These are phyloP conservation scores for Begonia fuchsioides DNA, from an alignment of 306 rosid genomes.

Conservation along the genomic window DNA sequence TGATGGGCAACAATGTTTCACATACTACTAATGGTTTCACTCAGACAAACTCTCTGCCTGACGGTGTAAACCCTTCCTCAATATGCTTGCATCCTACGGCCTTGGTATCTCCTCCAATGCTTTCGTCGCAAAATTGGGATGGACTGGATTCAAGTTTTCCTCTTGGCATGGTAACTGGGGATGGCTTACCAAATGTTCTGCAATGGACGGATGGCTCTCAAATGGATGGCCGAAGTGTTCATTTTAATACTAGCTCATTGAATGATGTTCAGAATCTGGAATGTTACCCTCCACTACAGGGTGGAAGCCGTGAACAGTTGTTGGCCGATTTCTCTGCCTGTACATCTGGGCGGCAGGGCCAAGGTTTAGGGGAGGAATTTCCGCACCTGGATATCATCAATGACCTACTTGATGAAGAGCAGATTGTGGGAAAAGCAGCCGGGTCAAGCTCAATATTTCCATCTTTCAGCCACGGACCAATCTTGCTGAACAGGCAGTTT, in stretches of 20 bases:
- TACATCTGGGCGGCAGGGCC: conserved; percentile 56
- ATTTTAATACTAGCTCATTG: conserved; percentile 27
- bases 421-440: conserved; percentile 27
- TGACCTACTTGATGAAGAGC: conserved; percentile 86
- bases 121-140: conserved; percentile 52
- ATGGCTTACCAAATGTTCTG: conserved; percentile 45
- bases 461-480: conserved; percentile 34
- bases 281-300: conserved; percentile 35
- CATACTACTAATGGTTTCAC: conserved; percentile 36
- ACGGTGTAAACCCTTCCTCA: conserved; percentile 33
- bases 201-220: conserved; percentile 59
- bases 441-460: conserved; percentile 25
- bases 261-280: conserved; percentile 40
- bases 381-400: conserved; percentile 96
- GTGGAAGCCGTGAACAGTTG: conserved; percentile 35
- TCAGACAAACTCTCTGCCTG: conserved; percentile 42
- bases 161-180: conserved; percentile 32
- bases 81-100: conserved; percentile 48
- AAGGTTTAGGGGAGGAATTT: conserved; percentile 69
- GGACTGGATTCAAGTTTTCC: conserved; percentile 39
- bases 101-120: conserved; percentile 45
- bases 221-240: conserved; percentile 45
- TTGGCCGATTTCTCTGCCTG: conserved; percentile 36
- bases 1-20: conserved; percentile 55
- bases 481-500: conserved; percentile 47